phyloP scores from a whole-genome alignment of 2,329 filamentous ascomycete genomes.

The Pleoardoris graminearum region DNA sequence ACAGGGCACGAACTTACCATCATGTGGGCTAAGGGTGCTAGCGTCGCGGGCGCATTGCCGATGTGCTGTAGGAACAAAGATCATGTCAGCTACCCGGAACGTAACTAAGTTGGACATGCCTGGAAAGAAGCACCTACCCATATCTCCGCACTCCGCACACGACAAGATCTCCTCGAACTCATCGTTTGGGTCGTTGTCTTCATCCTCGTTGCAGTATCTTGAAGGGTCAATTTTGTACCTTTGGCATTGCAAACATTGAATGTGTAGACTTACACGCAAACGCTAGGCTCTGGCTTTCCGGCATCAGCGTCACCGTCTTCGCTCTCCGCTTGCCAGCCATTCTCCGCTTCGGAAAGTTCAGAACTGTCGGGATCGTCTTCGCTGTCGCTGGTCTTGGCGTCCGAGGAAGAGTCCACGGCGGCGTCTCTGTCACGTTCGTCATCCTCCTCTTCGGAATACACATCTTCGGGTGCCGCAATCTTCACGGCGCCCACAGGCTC shows the following conservation, averaged over 20 bases:
- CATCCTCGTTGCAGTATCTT: constrained; percentile 81
- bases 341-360: constrained; percentile 59
- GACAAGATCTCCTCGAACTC: constrained; percentile 79
- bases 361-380: constrained; percentile 45
- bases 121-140: constrained; percentile 63
- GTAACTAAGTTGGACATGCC: constrained; percentile 32
- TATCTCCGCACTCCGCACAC: constrained; percentile 78
- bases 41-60: constrained; percentile 82
- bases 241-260: constrained; percentile 3
- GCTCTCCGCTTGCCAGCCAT: constrained; percentile 58
- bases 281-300: constrained; percentile 56
- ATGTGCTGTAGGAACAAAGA: constrained; percentile 69
- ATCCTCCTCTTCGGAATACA: constrained; percentile 46
- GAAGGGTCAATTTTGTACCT: constrained; percentile 10
- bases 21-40: constrained; percentile 62
- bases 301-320: constrained; percentile 62
- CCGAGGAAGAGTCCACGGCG: constrained; percentile 41
- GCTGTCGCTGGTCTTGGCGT: constrained; percentile 45
- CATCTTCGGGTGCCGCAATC: constrained; percentile 37
- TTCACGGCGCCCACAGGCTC: constrained; percentile 49
- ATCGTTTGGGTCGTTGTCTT: constrained; percentile 79
- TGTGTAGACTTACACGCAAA: constrained; percentile 63
- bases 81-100: constrained; percentile 49
- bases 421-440: constrained; percentile 47
- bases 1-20: constrained; percentile 58